Evolutionary conservation across 2,329 filamentous ascomycete genomes (phyloP).

Genomic region (Aspergillus awamori): DNA sequence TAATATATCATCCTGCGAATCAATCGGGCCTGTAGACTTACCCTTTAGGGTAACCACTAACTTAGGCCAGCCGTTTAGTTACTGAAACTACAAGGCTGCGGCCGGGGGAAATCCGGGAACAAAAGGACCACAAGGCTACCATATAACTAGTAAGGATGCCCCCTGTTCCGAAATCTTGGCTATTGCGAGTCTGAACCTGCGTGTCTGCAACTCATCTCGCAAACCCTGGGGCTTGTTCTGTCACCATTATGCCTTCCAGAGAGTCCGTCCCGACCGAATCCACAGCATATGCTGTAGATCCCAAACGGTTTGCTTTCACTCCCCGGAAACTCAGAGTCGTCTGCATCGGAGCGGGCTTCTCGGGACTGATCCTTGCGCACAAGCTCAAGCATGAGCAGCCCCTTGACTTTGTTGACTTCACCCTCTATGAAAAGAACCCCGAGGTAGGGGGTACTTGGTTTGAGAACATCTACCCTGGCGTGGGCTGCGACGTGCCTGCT

Average conservation of each 20-base stretch:
- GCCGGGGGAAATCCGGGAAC: too few relatives aligned
- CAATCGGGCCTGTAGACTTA: too few relatives aligned
- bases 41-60: too few relatives aligned
- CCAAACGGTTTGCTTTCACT: slow-evolving; percentile 14
- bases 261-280: not conserved
- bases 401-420: slow-evolving; percentile 29
- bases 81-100: too few relatives aligned
- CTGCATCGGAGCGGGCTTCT: slow-evolving; percentile 34
- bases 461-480: slow-evolving; percentile 41
- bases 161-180: too few relatives aligned
- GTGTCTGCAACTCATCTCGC: not conserved
- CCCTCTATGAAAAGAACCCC: slow-evolving; percentile 33
- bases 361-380: slow-evolving; percentile 44
- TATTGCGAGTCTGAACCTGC: not conserved
- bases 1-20: too few relatives aligned
- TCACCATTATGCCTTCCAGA: not conserved
- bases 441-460: slow-evolving; percentile 40
- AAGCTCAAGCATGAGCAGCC: slow-evolving; percentile 34
- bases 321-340: slow-evolving; percentile 23
- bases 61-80: too few relatives aligned
- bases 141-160: too few relatives aligned
- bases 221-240: not conserved
- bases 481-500: slow-evolving; percentile 35
- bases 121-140: too few relatives aligned
- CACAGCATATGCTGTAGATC: slow-evolving; percentile 1